Percentiles rank a stretch among this genome's conserved stretches.
Evolutionary conservation across 2,329 filamentous ascomycete species (phyloP).

Genomic region (Alternaria arbusti): DNA sequence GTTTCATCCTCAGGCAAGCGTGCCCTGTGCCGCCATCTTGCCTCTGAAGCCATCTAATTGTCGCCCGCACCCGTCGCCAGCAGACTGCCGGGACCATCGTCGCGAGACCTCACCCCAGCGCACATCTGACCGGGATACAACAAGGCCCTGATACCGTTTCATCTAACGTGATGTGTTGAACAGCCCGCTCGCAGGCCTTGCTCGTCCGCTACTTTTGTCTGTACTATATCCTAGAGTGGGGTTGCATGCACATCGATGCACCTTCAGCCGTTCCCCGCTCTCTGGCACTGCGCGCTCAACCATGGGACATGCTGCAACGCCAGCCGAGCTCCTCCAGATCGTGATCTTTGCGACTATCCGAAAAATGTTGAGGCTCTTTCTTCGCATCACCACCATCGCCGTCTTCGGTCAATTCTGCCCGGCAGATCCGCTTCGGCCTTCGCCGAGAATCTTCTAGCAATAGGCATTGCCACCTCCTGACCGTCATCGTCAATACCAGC

Average conservation of each 20-base stretch:
- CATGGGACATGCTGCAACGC: slow-evolving; percentile 15
- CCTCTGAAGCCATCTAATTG: slow-evolving; percentile 12
- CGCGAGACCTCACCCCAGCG: slow-evolving; percentile 5
- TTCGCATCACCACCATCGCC: neutral
- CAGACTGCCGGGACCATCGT: slow-evolving; percentile 1
- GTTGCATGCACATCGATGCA: slow-evolving; percentile 15
- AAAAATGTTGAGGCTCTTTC: slow-evolving; percentile 15
- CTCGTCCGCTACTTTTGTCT: neutral
- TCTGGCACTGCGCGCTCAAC: slow-evolving; percentile 8
- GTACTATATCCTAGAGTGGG: slow-evolving; percentile 5
- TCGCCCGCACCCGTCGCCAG: neutral
- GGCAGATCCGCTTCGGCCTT: slow-evolving; percentile 2
- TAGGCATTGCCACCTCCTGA: slow-evolving; percentile 29
- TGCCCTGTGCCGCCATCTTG: neutral
- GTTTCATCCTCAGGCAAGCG: slow-evolving; percentile 7
- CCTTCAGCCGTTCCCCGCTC: slow-evolving; percentile 19
- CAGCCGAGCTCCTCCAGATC: slow-evolving; percentile 6
- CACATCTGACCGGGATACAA: slow-evolving; percentile 5
- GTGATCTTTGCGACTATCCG: slow-evolving; percentile 11
- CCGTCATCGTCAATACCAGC: slow-evolving; percentile 7
- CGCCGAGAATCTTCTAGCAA: slow-evolving; percentile 14
- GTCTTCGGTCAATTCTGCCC: neutral
- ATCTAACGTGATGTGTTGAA: slow-evolving; percentile 7
- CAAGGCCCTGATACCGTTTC: slow-evolving; percentile 8
- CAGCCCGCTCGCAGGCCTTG: neutral